Percentiles rank a stretch among this genome's conserved stretches.
Evolutionary conservation across 2,329 filamentous ascomycete species (phyloP).

Genomic region (Blastomyces gilchristii): DNA sequence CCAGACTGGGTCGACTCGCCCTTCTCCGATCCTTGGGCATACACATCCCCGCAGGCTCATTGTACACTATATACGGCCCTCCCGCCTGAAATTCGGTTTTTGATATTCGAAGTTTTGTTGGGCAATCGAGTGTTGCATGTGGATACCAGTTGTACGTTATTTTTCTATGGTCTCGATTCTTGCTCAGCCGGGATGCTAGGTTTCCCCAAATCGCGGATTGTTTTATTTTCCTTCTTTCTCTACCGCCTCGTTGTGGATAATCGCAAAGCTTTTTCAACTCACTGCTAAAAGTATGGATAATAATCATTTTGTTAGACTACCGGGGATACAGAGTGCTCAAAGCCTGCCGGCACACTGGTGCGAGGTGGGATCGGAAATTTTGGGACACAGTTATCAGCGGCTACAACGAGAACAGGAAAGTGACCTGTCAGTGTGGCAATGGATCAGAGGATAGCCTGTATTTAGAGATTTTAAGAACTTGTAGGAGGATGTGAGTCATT

Average conservation of each 20-base stretch:
- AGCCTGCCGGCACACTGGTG: background rate
- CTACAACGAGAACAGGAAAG: too few relatives aligned
- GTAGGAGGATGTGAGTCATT: conserved; percentile 1
- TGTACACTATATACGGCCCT: background rate
- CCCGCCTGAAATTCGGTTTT: conserved; percentile 4
- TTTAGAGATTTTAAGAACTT: conserved; percentile 1
- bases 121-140: conserved; percentile 5
- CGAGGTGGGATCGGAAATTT: background rate
- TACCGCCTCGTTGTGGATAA: background rate
- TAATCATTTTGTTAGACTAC: background rate
- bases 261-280: background rate
- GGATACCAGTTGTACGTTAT: background rate
- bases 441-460: background rate
- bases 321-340: background rate
- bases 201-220: background rate
- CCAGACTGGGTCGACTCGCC: conserved; percentile 4
- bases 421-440: background rate
- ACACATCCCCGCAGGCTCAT: background rate
- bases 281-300: background rate
- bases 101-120: conserved; percentile 5
- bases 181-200: background rate
- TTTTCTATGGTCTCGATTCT: background rate
- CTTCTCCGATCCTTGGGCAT: background rate
- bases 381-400: background rate
- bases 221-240: background rate